These are phyloP conservation scores for Citrus sp. DNA, from an alignment of 345 rosid genomes.

Conservation along the genomic window DNA sequence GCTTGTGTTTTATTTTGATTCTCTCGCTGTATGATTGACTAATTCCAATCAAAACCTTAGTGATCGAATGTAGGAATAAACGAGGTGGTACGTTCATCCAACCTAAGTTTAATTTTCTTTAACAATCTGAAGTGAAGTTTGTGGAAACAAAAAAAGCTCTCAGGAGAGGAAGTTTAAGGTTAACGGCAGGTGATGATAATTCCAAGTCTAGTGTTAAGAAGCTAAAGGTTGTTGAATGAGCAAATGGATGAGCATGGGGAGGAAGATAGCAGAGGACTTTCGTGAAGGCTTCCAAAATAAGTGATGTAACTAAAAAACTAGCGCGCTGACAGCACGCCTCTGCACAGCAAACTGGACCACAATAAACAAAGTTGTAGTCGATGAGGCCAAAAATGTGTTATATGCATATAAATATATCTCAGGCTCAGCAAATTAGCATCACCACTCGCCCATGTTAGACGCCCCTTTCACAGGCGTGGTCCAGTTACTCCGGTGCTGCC, in stretches of 20 bases:
- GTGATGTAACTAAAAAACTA: constrained; percentile 4
- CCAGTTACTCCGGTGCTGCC: background rate
- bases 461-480: constrained; percentile 1
- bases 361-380: background rate
- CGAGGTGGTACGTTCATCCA: no score
- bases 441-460: background rate
- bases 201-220: background rate
- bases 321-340: constrained; percentile 2
- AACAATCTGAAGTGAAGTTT: no score
- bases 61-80: no score
- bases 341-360: constrained; percentile 6
- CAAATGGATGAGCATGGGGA: background rate
- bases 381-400: no score
- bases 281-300: background rate
- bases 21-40: no score
- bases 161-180: no score
- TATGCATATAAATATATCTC: no score
- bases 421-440: no score
- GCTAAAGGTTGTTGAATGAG: background rate
- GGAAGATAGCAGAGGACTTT: background rate
- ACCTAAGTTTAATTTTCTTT: no score
- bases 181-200: background rate
- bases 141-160: no score
- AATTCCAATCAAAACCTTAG: no score
- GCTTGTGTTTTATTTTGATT: no score